phyloP scores from a whole-genome alignment of 371 early-diverging fungal genomes.

The Rhizopus microsporus region DNA sequence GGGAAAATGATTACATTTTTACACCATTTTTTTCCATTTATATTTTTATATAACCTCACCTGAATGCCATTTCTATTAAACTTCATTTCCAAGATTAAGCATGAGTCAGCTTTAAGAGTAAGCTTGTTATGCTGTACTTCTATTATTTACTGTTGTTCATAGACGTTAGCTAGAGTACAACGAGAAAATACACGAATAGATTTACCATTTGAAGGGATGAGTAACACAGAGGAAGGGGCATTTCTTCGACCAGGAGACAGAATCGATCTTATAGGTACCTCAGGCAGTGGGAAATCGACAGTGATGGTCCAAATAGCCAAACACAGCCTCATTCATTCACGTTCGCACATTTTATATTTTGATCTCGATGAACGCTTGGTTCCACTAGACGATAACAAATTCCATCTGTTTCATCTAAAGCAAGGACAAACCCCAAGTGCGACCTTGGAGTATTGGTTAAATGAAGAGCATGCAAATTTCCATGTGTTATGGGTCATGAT shows the following conservation, averaged over 20 bases:
- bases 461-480: slow-evolving; percentile 15
- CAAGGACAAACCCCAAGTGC: slow-evolving; percentile 6
- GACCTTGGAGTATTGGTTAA: slow-evolving; percentile 26
- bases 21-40: background rate
- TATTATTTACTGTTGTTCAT: background rate
- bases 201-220: slow-evolving; percentile 1
- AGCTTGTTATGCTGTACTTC: background rate
- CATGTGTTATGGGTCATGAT: slow-evolving; percentile 26
- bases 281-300: slow-evolving; percentile 28
- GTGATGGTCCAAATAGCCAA: slow-evolving; percentile 15
- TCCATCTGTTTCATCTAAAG: slow-evolving; percentile 29
- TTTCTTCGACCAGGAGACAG: slow-evolving; percentile 13
- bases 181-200: background rate
- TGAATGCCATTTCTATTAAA: slow-evolving; percentile 6
- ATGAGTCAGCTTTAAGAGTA: slow-evolving; percentile 1
- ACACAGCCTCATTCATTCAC: slow-evolving; percentile 9
- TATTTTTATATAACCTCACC: background rate
- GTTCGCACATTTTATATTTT: slow-evolving; percentile 21
- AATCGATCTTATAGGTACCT: slow-evolving; percentile 23
- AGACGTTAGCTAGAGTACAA: slow-evolving; percentile 1
- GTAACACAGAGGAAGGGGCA: background rate
- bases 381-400: slow-evolving; percentile 8
- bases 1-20: background rate
- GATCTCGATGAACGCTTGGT: slow-evolving; percentile 27
- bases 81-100: slow-evolving; percentile 7